Base-by-base conservation (phyloP, 176 grass and related monocot species). In the Cymbopogon citratus region DNA sequence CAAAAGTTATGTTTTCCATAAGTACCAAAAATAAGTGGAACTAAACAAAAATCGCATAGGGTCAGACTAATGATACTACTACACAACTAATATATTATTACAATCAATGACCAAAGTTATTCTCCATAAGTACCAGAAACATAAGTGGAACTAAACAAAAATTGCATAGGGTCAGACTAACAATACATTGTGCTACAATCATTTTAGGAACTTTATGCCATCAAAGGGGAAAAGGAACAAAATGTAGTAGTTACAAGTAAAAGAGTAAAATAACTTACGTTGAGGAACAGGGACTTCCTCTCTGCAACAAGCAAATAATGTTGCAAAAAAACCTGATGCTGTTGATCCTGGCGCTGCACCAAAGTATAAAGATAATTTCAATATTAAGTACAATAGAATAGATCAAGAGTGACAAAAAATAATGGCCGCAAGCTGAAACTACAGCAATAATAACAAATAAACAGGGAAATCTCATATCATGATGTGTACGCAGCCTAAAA, bases 301-400 rank as follows among this genome's bases (percentile, higher is more conserved):
- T 75, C 66, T 69, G 35, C 87, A 95, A 84, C 93, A 99, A 90
- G 83, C 80, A 88, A 99, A 89, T 71, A 92, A 80, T 68, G 85
- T 40, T 52, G 89, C 82, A 14, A 99, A 88, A 75, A 95, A 91
- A 14, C 74, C 81, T 75, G 91, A 83, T 85, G 80, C n/a, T 27
- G 80, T 87, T 28, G 87, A 86, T 80, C 85, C 87, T 62, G 64
- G 76, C 80, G 80, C 95, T 97, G 87, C 86, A 85, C 44, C 45
- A 86, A 59, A 71, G 84, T 82, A 10, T 75, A 6, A 81, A 69
- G 73, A 82, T 79, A 85, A 19, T 14, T 15, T 24, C 77, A 70
- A 26, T 26, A 52, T 16, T 74, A 75, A 85, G 6, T 74, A 74
- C 81, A 87, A 11, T 84, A 90, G 1, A 83, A 83, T 57, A 81